A percentile compares a stretch with the other conserved stretches of the same genome.
Evolutionary conservation across 495 filamentous ascomycete genomes (phyloP).

Genomic region (Astrothelium macrocarpum): DNA sequence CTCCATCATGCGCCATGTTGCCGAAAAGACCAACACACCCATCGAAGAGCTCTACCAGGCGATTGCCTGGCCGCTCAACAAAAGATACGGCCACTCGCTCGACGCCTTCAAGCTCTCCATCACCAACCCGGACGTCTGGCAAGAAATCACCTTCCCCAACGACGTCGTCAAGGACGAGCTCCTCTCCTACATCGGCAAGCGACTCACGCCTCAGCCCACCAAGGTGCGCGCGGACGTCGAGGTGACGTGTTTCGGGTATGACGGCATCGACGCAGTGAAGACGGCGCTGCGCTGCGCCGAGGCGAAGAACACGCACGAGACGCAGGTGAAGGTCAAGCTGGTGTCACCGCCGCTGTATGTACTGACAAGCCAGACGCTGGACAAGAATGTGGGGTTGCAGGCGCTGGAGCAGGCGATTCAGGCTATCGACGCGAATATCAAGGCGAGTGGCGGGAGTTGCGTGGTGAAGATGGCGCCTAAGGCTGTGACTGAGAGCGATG

Average conservation of each 20-base stretch:
- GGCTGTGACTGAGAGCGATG: constrained; percentile 96
- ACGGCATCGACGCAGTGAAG: constrained; percentile 98
- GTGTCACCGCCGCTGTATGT: constrained; percentile 95
- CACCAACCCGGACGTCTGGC: constrained; percentile 96
- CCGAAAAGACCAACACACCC: constrained; percentile 88
- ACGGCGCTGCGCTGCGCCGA: constrained; percentile 76
- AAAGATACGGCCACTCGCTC: constrained; percentile 91
- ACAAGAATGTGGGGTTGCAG: constrained; percentile 77
- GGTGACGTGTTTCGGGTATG: constrained; percentile 96
- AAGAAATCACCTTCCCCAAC: constrained; percentile 78
- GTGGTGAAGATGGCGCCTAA: constrained; percentile 95
- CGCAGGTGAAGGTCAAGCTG: constrained; percentile 91
- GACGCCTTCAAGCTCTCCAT: constrained; percentile 99
- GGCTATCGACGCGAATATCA: constrained; percentile 69
- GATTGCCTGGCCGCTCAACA: constrained; percentile 95
- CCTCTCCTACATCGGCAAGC: constrained; percentile 86
- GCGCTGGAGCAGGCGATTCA: constrained; percentile 79
- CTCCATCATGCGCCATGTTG: constrained; percentile 94
- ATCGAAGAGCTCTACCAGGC: constrained; percentile 87
- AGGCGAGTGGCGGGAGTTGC: constrained; percentile 61
- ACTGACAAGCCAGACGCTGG: constrained; percentile 82
- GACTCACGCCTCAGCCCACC: constrained; percentile 90
- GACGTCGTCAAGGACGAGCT: constrained; percentile 80
- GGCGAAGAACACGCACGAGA: constrained; percentile 76
- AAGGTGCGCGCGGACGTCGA: constrained; percentile 97